Base-by-base conservation (phyloP, 1,139 yeast genomes). In the Pneumocystis jirovecii region DNA sequence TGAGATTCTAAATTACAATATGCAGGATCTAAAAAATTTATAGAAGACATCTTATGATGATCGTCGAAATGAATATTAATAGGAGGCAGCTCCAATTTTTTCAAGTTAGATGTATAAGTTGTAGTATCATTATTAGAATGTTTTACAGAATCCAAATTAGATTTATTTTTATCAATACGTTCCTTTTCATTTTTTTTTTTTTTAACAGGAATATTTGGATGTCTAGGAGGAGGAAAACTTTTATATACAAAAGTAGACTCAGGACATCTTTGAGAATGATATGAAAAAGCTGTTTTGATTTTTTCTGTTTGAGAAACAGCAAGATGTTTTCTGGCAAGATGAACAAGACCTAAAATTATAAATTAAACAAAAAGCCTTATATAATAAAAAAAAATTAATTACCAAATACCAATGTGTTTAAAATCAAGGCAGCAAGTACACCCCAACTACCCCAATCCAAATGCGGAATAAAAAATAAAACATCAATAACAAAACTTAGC, bases 371-470 rank as follows among this genome's bases (percentile, higher is more conserved):
- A 42, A 10, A 21, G 10, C 8, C 29, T 21, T 56, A 17, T 10
- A 21, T 29, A 21, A 31, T 25, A 29, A 60, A 21, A 42, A 59
- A 59, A 60, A 60, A 10, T 21, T 12, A 21, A 10, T 12, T 60
- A 39, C 57, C 64, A 10, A 67, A 78, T 25, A 78, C 74, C 3
- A 78, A 63, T 0, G 81, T 79, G 4, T 79, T 74, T 62, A 81
- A 71, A 15, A 79, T 76, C 1, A 83, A 78, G 1, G 82, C 74
- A 1, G 75, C 81, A 60, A 82, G 73, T 35, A 80, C 72, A 68
- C 80, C 74, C 85, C 85, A 83, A 59, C 85, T 85, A 37, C 79
- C 79, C 80, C 83, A 83, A 64, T 77, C 77, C 45, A 83, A 74
- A 68, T 80, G 81, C 12, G 83, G 82, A 1, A 81, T 76, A 70